Base-by-base conservation (phyloP, 768 basidiomycete species). In the Auriscalpium orientale region DNA sequence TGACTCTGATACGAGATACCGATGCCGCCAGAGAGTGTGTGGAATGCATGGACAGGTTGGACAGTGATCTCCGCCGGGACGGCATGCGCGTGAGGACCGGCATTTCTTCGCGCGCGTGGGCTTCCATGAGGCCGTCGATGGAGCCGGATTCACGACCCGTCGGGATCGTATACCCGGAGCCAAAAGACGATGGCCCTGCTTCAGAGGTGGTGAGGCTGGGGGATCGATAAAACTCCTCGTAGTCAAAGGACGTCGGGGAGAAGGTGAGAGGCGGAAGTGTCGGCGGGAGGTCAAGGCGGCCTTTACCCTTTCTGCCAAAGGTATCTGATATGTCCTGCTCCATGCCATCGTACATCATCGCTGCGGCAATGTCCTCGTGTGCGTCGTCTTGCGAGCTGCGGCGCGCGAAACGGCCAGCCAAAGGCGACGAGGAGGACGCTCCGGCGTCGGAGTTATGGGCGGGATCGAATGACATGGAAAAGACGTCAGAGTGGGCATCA, bases 221-320 rank as follows among this genome's bases (percentile, higher is more conserved):
- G 35, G 74, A 69, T 70, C 75, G 74, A 58, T 67, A 67, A 47
- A 72, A 66, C 50, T 74, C 65, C 28, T 63, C 67, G 62, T 76
- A 79, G 51, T 69, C 71, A 58, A 87, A 73, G 55, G 75, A 74
- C 38, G 84, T 72, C 34, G 80, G 73, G 51, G 80, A 74, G 64
- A 90, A 83, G 35, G 76, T 71, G 56, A 88, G 73, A 58, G 87
- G 85, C 57, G 87, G 85, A 58, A 88, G 75, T 66, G 74, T 74
- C 56, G 87, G 83, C 47, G 84, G 79, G 36, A 66, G 56, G 62
- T 73, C 70, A 7, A 28, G 28, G 50, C 70, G 53, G 75, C 83
- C 70, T 79, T 87, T 63, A 77, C 82, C 71, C 85, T 89, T 64
- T 63, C 66, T 59, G 56, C 46, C 62, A 40, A 43, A 43, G n/a